phyloP scores from a whole-genome alignment of 2,329 filamentous ascomycete species.

The Coniella lustricola region DNA sequence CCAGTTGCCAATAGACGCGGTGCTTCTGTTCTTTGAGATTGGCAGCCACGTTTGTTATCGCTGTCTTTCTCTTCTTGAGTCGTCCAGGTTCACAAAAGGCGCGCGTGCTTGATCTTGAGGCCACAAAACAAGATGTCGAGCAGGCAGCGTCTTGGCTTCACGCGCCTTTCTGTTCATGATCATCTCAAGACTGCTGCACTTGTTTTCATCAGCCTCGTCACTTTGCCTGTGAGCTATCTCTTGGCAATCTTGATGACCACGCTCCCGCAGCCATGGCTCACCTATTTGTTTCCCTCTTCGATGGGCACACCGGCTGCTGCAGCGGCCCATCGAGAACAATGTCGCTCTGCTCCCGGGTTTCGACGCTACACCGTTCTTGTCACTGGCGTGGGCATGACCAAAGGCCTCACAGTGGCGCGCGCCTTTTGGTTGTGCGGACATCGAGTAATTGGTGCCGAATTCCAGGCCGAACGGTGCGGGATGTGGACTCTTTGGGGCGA shows the following conservation, averaged over 20 bases:
- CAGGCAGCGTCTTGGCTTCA: not conserved
- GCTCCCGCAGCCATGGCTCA: not conserved
- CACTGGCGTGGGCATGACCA: constrained; percentile 66
- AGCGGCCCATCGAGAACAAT: constrained; percentile 3
- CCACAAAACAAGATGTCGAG: not conserved
- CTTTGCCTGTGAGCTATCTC: constrained; percentile 2
- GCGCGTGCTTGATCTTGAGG: too few species aligned
- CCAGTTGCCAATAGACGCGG: too few species aligned
- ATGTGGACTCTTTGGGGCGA: constrained; percentile 28
- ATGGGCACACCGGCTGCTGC: not conserved
- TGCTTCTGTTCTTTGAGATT: not conserved
- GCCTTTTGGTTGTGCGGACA: constrained; percentile 58
- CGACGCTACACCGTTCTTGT: constrained; percentile 50
- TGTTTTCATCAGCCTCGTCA: not conserved
- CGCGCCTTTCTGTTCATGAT: not conserved
- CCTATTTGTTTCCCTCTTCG: constrained; percentile 6
- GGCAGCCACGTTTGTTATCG: not conserved
- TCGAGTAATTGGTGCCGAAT: constrained; percentile 65
- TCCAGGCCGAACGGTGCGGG: constrained; percentile 37
- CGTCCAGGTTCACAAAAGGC: too few species aligned
- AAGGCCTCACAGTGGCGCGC: constrained; percentile 61
- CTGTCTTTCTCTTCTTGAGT: not conserved
- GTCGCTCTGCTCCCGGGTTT: constrained; percentile 3
- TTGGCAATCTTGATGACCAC: constrained; percentile 1
- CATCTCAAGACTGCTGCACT: constrained; percentile 10